Evolutionary conservation across 2,329 filamentous ascomycete genomes (phyloP), one percentile per base, ranked within the genome.

Genomic region (Colletotrichum tamarilloi): DNA sequence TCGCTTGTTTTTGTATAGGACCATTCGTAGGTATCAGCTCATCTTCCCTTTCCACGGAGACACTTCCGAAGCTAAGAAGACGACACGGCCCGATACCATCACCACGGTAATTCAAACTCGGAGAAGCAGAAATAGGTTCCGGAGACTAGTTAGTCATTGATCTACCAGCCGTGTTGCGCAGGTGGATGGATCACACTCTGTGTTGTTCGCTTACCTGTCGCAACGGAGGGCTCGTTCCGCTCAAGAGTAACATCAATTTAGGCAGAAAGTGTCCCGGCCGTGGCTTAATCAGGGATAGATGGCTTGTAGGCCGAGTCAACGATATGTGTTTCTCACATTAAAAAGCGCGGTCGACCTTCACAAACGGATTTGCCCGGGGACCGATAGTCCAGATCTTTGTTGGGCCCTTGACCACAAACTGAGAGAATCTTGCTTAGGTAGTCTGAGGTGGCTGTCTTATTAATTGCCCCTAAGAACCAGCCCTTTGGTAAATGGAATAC

Each of bases 141-240:
- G 8, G 3, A n/a, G 3, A 19, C 2, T n/a, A n/a, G 7, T 19
- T n/a, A n/a, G 16, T n/a, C 8, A n/a, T 9, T 49, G 11, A 6
- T 22, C 19, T 11, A 16, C 22, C 6, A 12, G 35, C 38, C 19
- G 35, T 12, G 1, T 19, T n/a, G 5, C 11, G n/a, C 26, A 22
- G 2, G 28, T 52, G 52, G 7, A 5, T 24, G 12, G 38, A 42
- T 42, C 14, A 38, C 19, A 24, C 7, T 57, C 8, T 9, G 26
- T 14, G 2, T 4, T 24, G 2, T 1, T 16, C 26, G 38, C 3
- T 46, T n/a, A 63, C 55, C 56, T 32, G 58, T n/a, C 19, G 19
- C 22, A 35, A 24, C 66, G 66, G 66, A 68, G 19, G 58, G 12
- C 30, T 38, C 24, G 11, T 46, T 46, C 66, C 66, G 66, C 14